Evolutionary conservation across 495 filamentous ascomycete genomes (phyloP), one percentile per base, ranked within the genome.

Genomic region (Cercophora newfieldiana): DNA sequence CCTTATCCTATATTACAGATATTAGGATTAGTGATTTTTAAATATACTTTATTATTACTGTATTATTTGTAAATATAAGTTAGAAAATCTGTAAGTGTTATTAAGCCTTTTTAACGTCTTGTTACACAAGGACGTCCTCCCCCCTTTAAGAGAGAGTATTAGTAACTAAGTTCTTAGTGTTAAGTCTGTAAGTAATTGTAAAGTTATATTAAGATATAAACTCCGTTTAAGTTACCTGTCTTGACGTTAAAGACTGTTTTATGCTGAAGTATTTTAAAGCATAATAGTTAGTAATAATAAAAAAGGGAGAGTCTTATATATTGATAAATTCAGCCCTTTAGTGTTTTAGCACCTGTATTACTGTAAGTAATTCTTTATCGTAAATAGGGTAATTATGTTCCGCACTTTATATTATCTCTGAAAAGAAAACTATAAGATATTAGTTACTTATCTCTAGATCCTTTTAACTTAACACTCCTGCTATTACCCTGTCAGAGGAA

Each of bases 341-440:
- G 22, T 49, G 14, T 2, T 33, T 25, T 1, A 49, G 18, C n/a
- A 0, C 22, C 19, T 28, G 16, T 50, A 61, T 22, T 2, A 59
- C 24, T 3, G 8, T 19, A 8, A 59, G 24, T 37, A 63, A 8
- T 24, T 63, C 26, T 26, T 63, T 63, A 55, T 63, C 26, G 12
- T 63, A 63, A 2, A 37, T 37, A 3, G 3, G 1, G 19, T 63
- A 63, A 2, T 63, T 63, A 0, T n/a, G 24, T 22, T 63, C 33
- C 0, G 16, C 30, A 1, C 19, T 37, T 30, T 19, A 0, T 33
- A 63, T 53, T 21, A 31, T 54, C 1, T 33, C 3, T 1, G 4
- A 63, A 31, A 53, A 53, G 16, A 30, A 63, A 1, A 14, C 0
- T 1, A 63, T 53, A 0, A n/a, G n/a, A 12, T 53, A 3, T n/a